Base-by-base conservation (phyloP, 441 rosid genomes). In the Eruca vesicaria region DNA sequence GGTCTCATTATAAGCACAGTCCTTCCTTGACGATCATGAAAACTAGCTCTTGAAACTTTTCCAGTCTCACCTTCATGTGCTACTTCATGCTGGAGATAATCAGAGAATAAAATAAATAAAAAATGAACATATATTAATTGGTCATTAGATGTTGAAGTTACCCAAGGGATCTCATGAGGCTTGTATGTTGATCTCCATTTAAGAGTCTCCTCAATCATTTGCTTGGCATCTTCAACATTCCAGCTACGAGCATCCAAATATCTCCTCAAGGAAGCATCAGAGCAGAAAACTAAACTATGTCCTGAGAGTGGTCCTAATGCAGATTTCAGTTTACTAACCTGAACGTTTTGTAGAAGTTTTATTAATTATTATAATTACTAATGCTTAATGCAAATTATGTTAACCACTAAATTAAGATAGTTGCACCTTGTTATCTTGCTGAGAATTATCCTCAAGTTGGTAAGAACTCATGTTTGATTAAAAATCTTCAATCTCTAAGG, bases 61-160 rank as follows among this genome's bases (percentile, higher is more conserved):
- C 94, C 94, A 6, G 92, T 87, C 83, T 86, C 94, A 45, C 92
- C 94, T 83, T 89, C 94, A 73, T 86, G 86, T 7, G 90, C 92
- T 33, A 90, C 90, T 78, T 90, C 85, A 68, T 74, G 72, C 92
- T 90, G 59, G n/a, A 78, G 7, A 43, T 1, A 26, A 6, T 18
- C 19, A 68, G 57, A 48, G 21, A 48, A 48, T 20, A 7, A 48
- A 16, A 48, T 48, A 16, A 48, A 48, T 19, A 48, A 16, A 48
- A 4, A 48, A 2, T 5, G 20, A 48, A 48, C 21, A 0, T 19
- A n/a, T n/a, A n/a, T 3, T 52, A 6, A 7, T 9, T 52, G 5
- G 7, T 52, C 12, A 8, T 52, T 52, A 18, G 6, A 52, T 52
- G 57, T 52, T 52, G 57, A 52, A 52, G 26, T 60, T 82, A 89